Percentiles rank a stretch among this genome's conserved stretches.
phyloP scores from a whole-genome alignment of 495 filamentous ascomycete species.

The Neurospora sp. region DNA sequence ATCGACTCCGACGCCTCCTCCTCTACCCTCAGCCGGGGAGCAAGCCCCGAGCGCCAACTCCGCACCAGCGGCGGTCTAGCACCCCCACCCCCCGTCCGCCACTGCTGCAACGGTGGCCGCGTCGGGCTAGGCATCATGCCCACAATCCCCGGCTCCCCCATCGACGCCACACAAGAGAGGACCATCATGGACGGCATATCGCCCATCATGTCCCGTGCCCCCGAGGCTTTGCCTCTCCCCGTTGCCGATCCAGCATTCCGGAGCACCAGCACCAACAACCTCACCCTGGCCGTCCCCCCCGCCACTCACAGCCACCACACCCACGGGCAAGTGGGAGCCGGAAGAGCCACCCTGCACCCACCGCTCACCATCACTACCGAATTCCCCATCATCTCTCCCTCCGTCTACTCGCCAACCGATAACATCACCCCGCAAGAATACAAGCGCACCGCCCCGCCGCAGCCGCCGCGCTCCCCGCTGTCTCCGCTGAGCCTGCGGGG shows the following conservation, averaged over 20 bases:
- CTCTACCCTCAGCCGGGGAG: slow-evolving; percentile 3
- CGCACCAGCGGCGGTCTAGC: background rate
- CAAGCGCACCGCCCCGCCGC: slow-evolving; percentile 10
- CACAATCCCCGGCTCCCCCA: slow-evolving; percentile 13
- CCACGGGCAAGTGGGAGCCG: background rate
- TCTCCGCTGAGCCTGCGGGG: slow-evolving; percentile 2
- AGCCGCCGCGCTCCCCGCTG: slow-evolving; percentile 13
- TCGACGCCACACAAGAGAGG: slow-evolving; percentile 4
- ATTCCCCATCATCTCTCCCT: background rate
- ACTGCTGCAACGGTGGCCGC: background rate
- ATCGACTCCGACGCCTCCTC: slow-evolving; percentile 13
- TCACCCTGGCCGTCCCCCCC: background rate
- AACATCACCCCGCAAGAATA: slow-evolving; percentile 17
- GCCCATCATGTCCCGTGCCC: slow-evolving; percentile 14
- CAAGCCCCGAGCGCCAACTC: background rate
- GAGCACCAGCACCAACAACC: background rate
- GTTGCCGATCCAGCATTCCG: background rate
- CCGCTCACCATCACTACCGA: background rate
- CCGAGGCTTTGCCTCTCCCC: background rate
- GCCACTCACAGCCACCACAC: background rate
- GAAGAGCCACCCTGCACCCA: background rate
- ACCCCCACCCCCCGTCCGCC: background rate
- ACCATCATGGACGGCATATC: slow-evolving; percentile 10
- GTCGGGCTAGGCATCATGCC: slow-evolving; percentile 3
- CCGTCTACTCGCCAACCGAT: slow-evolving; percentile 1